Base-by-base conservation (phyloP, 805 yeast species). In the Candida ortonii region DNA sequence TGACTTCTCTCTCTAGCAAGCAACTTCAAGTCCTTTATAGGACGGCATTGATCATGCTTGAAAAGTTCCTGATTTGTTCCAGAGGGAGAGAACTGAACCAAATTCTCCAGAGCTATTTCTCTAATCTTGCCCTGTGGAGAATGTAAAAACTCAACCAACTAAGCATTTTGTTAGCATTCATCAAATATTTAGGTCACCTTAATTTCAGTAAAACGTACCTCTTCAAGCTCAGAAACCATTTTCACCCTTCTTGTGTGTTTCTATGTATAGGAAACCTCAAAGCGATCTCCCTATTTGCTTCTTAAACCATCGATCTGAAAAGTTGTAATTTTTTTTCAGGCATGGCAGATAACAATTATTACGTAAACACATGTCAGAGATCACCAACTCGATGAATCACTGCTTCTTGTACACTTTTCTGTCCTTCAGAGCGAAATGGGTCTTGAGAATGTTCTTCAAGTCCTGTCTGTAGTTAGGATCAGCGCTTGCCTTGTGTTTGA, bases 51-150 rank as follows among this genome's bases (percentile, higher is more conserved):
- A 53, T 86, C 79, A 51, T 78, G 73, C 42, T 74, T 71, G 65
- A 90, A 90, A 19, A 86, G 67, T 22, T 67, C 64, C 32, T 75
- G 77, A 26, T 54, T 49, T 10, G 53, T 41, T 7, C 90, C 90
- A 31, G 78, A 75, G 28, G 79, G 76, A 7, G 95, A 81, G 57
- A 71, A 85, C 3, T 89, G 94, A 9, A 86, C 87, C 35, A 88
- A 59, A 55, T 87, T 80, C 50, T 84, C 93, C 30, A 89, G 66
- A 0, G 97, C 97, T 37, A 88, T 80, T 48, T 81, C 86, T 39
- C 82, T 77, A 20, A 87, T 84, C 8, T 82, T 81, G 3, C 84
- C 80, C 53, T 83, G 86, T 2, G 84, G 81, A 6, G 90, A 76
- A 57, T 85, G 96, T 41, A 89, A 67, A 54, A 89, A 88, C 30